Evolutionary conservation across 2,329 filamentous ascomycete species (phyloP).

Genomic region (Colletotrichum trifolii): DNA sequence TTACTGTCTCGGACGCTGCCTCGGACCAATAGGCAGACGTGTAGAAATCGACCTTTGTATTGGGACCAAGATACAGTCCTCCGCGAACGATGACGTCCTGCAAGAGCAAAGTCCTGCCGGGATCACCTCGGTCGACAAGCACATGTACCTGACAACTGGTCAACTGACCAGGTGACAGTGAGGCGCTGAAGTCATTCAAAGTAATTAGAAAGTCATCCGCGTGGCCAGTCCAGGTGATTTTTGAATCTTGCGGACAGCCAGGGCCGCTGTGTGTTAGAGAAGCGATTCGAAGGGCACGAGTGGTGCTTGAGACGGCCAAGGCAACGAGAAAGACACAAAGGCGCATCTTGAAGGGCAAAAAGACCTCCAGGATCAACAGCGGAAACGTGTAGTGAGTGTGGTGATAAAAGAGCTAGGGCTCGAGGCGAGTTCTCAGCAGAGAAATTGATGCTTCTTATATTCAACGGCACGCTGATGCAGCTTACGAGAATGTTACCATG

Average conservation of each 20-base stretch:
- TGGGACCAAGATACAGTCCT: slow-evolving; percentile 29
- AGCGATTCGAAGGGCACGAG: slow-evolving; percentile 12
- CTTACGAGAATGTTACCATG: too few species aligned
- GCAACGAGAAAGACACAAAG: too few species aligned
- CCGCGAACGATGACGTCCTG: slow-evolving; percentile 30
- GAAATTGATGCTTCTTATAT: too few species aligned
- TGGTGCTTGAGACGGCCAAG: background rate
- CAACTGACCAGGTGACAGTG: slow-evolving; percentile 48
- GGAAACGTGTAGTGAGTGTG: too few species aligned
- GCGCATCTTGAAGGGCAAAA: too few species aligned
- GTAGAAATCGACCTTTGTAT: slow-evolving; percentile 25
- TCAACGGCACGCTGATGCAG: too few species aligned
- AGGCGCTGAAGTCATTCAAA: slow-evolving; percentile 51
- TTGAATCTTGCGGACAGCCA: slow-evolving; percentile 23
- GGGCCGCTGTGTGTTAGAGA: slow-evolving; percentile 30
- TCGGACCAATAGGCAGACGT: slow-evolving; percentile 33
- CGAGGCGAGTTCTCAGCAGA: too few species aligned
- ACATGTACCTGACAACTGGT: slow-evolving; percentile 33
- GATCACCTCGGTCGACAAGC: slow-evolving; percentile 25
- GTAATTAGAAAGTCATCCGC: slow-evolving; percentile 48
- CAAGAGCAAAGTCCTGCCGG: slow-evolving; percentile 23
- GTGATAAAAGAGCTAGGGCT: too few species aligned
- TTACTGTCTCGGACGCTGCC: slow-evolving; percentile 25
- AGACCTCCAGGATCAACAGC: too few species aligned
- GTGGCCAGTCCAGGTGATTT: slow-evolving; percentile 34